Conservation (phyloP, 1,284 basidiomycete genomes). For the Marasmius sp. region DNA sequence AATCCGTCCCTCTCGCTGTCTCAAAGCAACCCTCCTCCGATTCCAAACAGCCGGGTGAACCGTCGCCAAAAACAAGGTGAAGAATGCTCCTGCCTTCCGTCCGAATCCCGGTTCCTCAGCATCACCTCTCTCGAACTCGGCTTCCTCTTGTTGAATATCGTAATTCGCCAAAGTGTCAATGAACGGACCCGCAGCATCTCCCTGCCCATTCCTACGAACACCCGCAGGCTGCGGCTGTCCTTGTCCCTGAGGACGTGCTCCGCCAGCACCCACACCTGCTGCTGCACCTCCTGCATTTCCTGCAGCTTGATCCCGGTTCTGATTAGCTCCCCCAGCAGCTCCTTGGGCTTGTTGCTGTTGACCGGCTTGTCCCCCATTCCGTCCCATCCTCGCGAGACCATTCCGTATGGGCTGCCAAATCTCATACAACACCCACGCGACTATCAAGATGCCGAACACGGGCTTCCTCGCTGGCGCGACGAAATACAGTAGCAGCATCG, state of each 20-base stretch:
- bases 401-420: constrained; percentile 71
- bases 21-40: constrained; percentile 56
- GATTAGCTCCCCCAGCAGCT: neutral
- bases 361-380: constrained; percentile 9
- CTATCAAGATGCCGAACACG: constrained; percentile 62
- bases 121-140: constrained; percentile 39
- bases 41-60: constrained; percentile 78
- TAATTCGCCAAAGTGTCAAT: constrained; percentile 57
- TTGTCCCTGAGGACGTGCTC: neutral
- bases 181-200: constrained; percentile 18
- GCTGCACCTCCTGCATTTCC: neutral
- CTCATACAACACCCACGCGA: constrained; percentile 75
- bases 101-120: constrained; percentile 42
- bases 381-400: constrained; percentile 41
- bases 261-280: neutral
- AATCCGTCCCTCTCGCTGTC: constrained; percentile 64
- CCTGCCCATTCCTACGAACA: neutral
- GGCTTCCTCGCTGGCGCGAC: constrained; percentile 77
- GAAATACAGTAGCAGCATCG: constrained; percentile 72
- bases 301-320: neutral
- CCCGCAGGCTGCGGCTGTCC: neutral
- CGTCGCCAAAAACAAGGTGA: constrained; percentile 58
- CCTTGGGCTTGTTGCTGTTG: neutral
- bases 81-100: constrained; percentile 55
- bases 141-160: constrained; percentile 58